Evolutionary conservation across 2,329 filamentous ascomycete species (phyloP).

Genomic region (Ophiostoma tasmaniense): DNA sequence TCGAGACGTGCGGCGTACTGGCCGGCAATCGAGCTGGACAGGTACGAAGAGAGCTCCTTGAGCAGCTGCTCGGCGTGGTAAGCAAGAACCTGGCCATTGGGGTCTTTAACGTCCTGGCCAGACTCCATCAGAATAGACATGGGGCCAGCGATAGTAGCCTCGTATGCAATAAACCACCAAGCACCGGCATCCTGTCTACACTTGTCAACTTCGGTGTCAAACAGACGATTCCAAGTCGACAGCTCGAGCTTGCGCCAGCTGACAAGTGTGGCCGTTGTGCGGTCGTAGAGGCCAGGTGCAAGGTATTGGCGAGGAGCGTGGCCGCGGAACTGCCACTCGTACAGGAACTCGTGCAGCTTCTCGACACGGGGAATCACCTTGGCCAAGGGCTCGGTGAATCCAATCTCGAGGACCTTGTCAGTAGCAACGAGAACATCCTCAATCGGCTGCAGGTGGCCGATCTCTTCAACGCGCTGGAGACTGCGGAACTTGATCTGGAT

Average conservation of each 20-base stretch:
- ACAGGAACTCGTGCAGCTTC: constrained; percentile 72
- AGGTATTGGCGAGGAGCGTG: constrained; percentile 77
- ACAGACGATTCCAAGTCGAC: constrained; percentile 80
- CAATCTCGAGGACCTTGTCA: constrained; percentile 64
- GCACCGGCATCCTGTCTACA: constrained; percentile 69
- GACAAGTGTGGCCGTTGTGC: constrained; percentile 71
- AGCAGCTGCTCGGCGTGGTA: constrained; percentile 61
- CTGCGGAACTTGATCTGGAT: constrained; percentile 65
- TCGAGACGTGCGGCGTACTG: constrained; percentile 67
- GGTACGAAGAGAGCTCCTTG: constrained; percentile 70
- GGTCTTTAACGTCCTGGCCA: constrained; percentile 35
- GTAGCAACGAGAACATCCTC: constrained; percentile 69
- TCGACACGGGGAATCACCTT: constrained; percentile 81
- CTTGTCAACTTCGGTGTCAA: constrained; percentile 73
- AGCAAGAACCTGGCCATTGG: constrained; percentile 33
- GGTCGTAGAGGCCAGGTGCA: constrained; percentile 61
- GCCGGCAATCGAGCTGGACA: constrained; percentile 68
- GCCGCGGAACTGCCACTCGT: constrained; percentile 84
- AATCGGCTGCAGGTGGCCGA: constrained; percentile 65
- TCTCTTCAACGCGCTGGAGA: constrained; percentile 58
- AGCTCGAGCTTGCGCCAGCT: constrained; percentile 87
- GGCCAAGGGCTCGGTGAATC: constrained; percentile 74
- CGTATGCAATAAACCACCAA: constrained; percentile 97
- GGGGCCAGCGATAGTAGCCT: constrained; percentile 72
- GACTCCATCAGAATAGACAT: constrained; percentile 51